A percentile compares a stretch with the other conserved stretches of the same genome.
phyloP scores from a whole-genome alignment of 306 rosid species.

The Vigna trinervia region DNA sequence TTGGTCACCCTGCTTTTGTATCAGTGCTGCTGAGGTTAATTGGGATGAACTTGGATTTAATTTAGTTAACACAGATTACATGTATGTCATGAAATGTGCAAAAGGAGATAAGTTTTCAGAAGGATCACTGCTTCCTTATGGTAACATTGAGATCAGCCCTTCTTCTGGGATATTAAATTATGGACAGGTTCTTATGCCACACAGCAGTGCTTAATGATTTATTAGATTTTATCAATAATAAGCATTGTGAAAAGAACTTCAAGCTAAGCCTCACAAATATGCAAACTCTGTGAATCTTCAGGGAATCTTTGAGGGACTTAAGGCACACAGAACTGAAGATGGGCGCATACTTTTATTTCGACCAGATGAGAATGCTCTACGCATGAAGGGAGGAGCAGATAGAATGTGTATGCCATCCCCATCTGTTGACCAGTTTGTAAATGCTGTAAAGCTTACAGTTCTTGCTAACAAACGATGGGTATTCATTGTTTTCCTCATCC shows the following conservation, averaged over 20 bases:
- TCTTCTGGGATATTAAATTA: constrained; percentile 64
- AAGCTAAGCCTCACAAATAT: neutral
- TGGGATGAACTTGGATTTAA: constrained; percentile 67
- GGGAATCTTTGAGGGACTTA: constrained; percentile 76
- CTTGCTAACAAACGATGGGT: constrained; percentile 76
- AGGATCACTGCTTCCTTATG: constrained; percentile 53
- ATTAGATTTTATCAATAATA: neutral
- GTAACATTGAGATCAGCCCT: constrained; percentile 63
- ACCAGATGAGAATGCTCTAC: constrained; percentile 62
- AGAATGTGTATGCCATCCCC: constrained; percentile 76
- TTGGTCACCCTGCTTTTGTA: neutral
- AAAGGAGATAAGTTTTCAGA: constrained; percentile 49
- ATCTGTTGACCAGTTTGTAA: constrained; percentile 59
- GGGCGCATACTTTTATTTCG: constrained; percentile 60
- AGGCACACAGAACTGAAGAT: constrained; percentile 66
- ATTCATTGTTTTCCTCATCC: neutral
- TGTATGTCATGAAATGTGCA: constrained; percentile 61
- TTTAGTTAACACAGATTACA: constrained; percentile 57
- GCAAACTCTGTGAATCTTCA: constrained; percentile 9
- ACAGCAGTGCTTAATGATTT: neutral
- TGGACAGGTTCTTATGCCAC: constrained; percentile 60
- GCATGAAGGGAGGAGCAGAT: constrained; percentile 70
- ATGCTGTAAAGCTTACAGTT: constrained; percentile 64
- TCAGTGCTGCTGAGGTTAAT: constrained; percentile 41
- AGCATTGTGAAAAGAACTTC: neutral